Base-by-base conservation (phyloP, 106 monocot species). In the Dendrobium chrysotoxum region DNA sequence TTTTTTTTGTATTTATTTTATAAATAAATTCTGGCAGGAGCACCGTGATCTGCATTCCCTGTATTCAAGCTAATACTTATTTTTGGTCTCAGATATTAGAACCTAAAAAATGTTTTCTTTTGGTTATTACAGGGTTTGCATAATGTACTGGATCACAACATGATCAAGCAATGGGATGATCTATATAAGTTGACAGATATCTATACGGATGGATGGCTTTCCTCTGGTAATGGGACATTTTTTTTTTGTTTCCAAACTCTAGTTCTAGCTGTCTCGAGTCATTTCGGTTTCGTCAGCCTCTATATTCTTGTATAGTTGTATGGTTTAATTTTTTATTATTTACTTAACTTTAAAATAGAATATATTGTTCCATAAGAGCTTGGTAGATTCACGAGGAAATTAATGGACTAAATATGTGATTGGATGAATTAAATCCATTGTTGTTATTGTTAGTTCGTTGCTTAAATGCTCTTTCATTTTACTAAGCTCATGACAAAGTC, bases 181-280 rank as follows among this genome's bases (percentile, higher is more conserved):
- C 79, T 92, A 3, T 96, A 94, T 79, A 86, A 65, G 61, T 41
- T 81, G 64, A 96, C 96, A 30, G 92, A 96, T 85, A 87, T 40
- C 77, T 94, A 87, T 83, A 85, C 89, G 28, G 90, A 96, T 84
- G 85, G 90, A 67, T 96, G 96, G 94, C 89, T 96, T 80, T 96
- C 96, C 40, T 90, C 96, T 79, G 92, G 94, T 96, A 85, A 47
- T 50, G 26, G 20, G 47, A 38, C 40, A 28, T 18, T 71, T 53
- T 26, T 53, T 26, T 35, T 7, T 54, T 16, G 23, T 20, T 72
- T 57, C 44, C 58, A 17, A 20, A 74, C 31, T 76, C 64, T 66
- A 65, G 78, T 28, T 72, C 38, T 55, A 20, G 12, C 55, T 55
- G 39, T 40, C 31, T 5, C 23, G 13, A 28, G 28, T 53, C 3